phyloP scores from a whole-genome alignment of 2,329 filamentous ascomycete genomes.

The Ophiostoma himal-ulmi region DNA sequence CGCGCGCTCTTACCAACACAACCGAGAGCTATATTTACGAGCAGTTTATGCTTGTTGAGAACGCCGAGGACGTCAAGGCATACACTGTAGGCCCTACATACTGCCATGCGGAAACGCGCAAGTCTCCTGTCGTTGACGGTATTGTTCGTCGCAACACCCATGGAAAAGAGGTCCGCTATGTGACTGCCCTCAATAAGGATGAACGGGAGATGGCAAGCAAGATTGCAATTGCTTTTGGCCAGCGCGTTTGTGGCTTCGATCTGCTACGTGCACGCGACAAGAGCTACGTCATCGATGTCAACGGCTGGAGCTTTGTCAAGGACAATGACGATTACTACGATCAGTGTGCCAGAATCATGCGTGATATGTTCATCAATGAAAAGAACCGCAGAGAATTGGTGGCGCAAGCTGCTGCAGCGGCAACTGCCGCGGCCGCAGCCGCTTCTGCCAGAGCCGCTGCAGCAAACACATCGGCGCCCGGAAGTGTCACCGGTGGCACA shows the following conservation, averaged over 20 bases:
- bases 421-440: conserved; percentile 21
- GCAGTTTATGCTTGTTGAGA: conserved; percentile 93
- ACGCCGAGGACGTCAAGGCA: conserved; percentile 96
- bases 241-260: conserved; percentile 94
- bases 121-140: conserved; percentile 94
- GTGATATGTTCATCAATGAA: conserved; percentile 80
- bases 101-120: conserved; percentile 94
- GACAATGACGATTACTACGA: conserved; percentile 99
- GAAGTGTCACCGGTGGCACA: conserved; percentile 25
- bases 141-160: conserved; percentile 93
- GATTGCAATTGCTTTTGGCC: conserved; percentile 87
- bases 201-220: conserved; percentile 83
- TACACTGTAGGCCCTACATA: conserved; percentile 92
- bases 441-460: conserved; percentile 31
- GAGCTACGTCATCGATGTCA: conserved; percentile 97
- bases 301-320: conserved; percentile 99
- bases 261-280: conserved; percentile 79
- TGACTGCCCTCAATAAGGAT: conserved; percentile 73
- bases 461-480: conserved; percentile 23
- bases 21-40: conserved; percentile 90
- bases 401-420: conserved; percentile 23
- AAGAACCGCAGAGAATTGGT: conserved; percentile 46
- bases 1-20: conserved; percentile 74
- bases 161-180: conserved; percentile 93
- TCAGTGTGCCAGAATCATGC: conserved; percentile 77